Percentiles rank a stretch among this genome's conserved stretches.
Conservation (phyloP, 129 eudicot species). For the Ambrosia trifida region DNA sequence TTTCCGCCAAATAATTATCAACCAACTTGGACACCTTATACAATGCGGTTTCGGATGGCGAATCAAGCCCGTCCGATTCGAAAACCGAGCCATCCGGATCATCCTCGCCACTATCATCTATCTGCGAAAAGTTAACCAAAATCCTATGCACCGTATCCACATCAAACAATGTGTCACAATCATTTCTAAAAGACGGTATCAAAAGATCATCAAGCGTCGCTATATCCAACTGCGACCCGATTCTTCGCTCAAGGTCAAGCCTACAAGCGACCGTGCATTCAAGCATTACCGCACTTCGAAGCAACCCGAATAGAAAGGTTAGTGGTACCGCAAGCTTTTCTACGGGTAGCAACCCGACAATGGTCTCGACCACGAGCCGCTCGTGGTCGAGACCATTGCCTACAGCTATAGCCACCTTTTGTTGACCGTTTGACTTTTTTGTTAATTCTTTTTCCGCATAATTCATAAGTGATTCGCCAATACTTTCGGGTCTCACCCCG, state of each 20-base stretch:
- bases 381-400: conserved; percentile 35
- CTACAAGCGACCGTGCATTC: conserved; percentile 69
- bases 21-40: conserved; percentile 82
- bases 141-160: conserved; percentile 92
- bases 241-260: conserved; percentile 89
- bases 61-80: conserved; percentile 69
- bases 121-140: conserved; percentile 79
- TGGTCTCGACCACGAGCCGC: conserved; percentile 71
- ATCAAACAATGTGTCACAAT: conserved; percentile 85
- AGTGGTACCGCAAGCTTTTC: conserved; percentile 77
- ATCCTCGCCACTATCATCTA: conserved; percentile 61
- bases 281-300: conserved; percentile 78
- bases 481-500: conserved; percentile 93
- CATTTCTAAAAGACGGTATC: conserved; percentile 79
- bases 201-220: conserved; percentile 94
- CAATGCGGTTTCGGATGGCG: conserved; percentile 77
- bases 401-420: conserved; percentile 35
- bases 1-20: conserved; percentile 84
- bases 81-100: conserved; percentile 76
- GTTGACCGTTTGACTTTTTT: conserved; percentile 49
- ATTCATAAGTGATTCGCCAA: conserved; percentile 79
- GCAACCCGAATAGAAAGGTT: conserved; percentile 81
- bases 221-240: conserved; percentile 82
- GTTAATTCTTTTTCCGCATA: conserved; percentile 77
- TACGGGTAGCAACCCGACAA: conserved; percentile 75